Evolutionary conservation across 352 stramenopile genomes (phyloP).

Genomic region (Bremia lactucae): DNA sequence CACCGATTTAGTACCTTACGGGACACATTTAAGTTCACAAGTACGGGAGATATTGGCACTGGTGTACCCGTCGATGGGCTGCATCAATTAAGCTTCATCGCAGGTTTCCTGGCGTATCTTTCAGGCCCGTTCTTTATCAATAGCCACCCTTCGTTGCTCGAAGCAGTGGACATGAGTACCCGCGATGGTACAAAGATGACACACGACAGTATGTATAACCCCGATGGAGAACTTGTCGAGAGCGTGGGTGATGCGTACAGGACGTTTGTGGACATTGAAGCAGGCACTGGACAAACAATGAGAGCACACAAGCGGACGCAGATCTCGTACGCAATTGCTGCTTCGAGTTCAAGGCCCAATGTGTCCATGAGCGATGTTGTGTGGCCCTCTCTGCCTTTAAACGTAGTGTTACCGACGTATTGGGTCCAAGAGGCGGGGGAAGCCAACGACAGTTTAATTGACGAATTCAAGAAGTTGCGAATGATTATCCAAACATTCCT

Average conservation of each 20-base stretch:
- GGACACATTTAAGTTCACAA: slow-evolving; percentile 24
- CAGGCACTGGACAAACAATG: slow-evolving; percentile 61
- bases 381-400: slow-evolving; percentile 34
- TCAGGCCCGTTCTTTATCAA: slow-evolving; percentile 65
- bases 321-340: slow-evolving; percentile 45
- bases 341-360: slow-evolving; percentile 24
- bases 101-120: slow-evolving; percentile 57
- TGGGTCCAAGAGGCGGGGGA: slow-evolving; percentile 42
- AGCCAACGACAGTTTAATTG: slow-evolving; percentile 27
- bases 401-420: slow-evolving; percentile 55
- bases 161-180: slow-evolving; percentile 44
- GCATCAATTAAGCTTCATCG: slow-evolving; percentile 51
- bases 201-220: slow-evolving; percentile 35
- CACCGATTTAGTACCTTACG: slow-evolving; percentile 35
- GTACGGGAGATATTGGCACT: slow-evolving; percentile 25
- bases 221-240: slow-evolving; percentile 28
- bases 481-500: slow-evolving; percentile 38
- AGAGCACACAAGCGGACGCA: slow-evolving; percentile 45
- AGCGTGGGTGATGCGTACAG: slow-evolving; percentile 36
- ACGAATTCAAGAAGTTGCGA: slow-evolving; percentile 43
- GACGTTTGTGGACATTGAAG: slow-evolving; percentile 58
- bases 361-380: slow-evolving; percentile 53
- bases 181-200: slow-evolving; percentile 32
- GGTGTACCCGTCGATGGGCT: slow-evolving; percentile 52
- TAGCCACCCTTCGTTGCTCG: slow-evolving; percentile 32